These are phyloP conservation scores for Apiospora sp. DNA, from an alignment of 2,329 filamentous ascomycete species.

Conservation along the genomic window DNA sequence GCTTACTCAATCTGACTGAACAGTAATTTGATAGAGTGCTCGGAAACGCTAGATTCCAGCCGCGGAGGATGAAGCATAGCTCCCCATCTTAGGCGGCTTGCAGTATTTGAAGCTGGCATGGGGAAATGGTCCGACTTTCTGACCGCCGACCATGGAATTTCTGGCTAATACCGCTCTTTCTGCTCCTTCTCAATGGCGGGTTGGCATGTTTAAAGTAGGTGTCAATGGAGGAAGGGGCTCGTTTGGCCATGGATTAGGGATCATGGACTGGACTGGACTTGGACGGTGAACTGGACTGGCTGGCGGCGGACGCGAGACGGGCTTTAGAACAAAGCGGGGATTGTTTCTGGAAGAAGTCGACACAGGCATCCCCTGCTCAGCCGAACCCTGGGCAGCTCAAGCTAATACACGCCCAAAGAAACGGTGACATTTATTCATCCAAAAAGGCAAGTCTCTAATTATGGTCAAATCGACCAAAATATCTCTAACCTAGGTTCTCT, in stretches of 20 bases:
- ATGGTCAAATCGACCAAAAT: not conserved
- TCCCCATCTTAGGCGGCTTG: not conserved
- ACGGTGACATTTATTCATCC: constrained; percentile 3
- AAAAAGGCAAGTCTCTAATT: constrained; percentile 4
- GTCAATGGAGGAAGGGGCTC: not conserved
- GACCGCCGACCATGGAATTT: not conserved
- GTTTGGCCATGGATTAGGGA: not conserved
- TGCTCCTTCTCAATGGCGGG: not conserved
- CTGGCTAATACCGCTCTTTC: not conserved
- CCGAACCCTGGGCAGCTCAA: not conserved
- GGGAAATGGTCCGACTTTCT: not conserved
- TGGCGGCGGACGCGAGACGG: not conserved
- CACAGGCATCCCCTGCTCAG: constrained; percentile 15
- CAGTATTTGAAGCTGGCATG: not conserved
- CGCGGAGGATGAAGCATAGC: not conserved
- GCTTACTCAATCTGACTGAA: constrained; percentile 3
- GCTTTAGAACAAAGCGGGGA: constrained; percentile 18
- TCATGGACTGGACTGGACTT: not conserved
- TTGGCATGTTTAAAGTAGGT: not conserved
- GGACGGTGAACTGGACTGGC: not conserved
- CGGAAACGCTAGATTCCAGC: not conserved
- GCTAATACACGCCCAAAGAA: not conserved
- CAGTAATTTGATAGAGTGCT: not conserved
- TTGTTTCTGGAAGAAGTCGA: constrained; percentile 11
- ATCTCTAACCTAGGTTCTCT: not conserved